Evolutionary conservation across 768 basidiomycete genomes (phyloP), one percentile per base, ranked within the genome.

Genomic region (Multifurca ochricompacta): DNA sequence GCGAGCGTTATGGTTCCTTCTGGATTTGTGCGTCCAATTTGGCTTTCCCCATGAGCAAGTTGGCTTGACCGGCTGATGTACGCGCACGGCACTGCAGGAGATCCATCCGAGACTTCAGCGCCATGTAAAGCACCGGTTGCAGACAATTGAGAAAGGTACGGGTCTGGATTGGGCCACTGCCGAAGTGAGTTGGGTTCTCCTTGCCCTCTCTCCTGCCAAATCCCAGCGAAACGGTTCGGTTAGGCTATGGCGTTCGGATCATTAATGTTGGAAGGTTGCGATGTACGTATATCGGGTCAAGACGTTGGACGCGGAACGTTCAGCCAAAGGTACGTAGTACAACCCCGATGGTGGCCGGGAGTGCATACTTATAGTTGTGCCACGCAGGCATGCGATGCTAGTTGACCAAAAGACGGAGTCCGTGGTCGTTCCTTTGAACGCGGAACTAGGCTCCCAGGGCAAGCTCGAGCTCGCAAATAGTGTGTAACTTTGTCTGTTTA

Each of bases 291-390:
- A 30, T 92, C 91, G 2, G 93, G 93, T 6, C 93, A 96, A 67
- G 93, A 95, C 65, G 90, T 93, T 0, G 93, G 92, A 0, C 68
- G 92, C 35, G 92, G 93, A 2, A 93, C 91, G 10, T 91, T 93
- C 69, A 90, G 87, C 59, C 88, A 91, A 48, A 74, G 86, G 78
- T 78, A 42, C 14, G 70, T 56, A 23, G 32, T 19, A 51, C 3
- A 5, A 42, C 23, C 13, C 34, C 13, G 30, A 40, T 34, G 18
- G 4, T 23, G 42, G n/a, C n/a, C 4, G 9, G 23, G 40, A 16
- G 18, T 19, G 18, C 30, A 21, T 13, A 45, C 7, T 16, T 51
- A n/a, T n/a, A n/a, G n/a, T 31, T 7, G 28, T 3, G 36, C 41
- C 30, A 0, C 18, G 44, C 34, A 81, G 82, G 6, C 93, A 95